Percentiles rank a stretch among this genome's conserved stretches.
Conservation (phyloP, 2,329 filamentous ascomycete species). For the Penicillium hesseltinei region DNA sequence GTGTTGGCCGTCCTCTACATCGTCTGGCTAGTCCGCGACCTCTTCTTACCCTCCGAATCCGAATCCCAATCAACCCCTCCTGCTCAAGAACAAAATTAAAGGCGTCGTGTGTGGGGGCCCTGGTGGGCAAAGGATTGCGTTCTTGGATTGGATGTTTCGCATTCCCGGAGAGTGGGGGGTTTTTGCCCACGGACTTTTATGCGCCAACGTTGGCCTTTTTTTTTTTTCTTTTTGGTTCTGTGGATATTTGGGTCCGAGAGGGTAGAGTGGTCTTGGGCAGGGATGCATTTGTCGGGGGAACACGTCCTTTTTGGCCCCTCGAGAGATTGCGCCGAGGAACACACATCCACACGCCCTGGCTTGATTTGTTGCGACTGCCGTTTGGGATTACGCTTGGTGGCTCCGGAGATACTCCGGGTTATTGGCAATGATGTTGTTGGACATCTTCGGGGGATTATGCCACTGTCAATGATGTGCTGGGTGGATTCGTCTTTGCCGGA, state of each 20-base stretch:
- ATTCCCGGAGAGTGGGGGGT: background rate
- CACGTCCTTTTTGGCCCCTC: background rate
- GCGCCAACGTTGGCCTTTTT: background rate
- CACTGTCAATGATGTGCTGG: background rate
- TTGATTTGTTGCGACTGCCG: background rate
- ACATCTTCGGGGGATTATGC: background rate
- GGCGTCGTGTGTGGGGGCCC: background rate
- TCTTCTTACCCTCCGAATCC: conserved; percentile 33
- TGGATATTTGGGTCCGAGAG: background rate
- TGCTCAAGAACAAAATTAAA: conserved; percentile 5
- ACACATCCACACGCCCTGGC: background rate
- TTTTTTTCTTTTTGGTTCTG: background rate
- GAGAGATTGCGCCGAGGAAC: background rate
- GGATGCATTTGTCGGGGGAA: background rate
- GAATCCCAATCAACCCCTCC: conserved; percentile 18
- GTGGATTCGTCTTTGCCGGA: background rate
- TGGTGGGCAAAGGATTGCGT: background rate
- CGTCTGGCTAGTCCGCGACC: conserved; percentile 41
- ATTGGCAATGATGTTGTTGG: background rate
- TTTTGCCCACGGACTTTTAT: background rate
- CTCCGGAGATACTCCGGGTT: background rate
- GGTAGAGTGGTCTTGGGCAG: background rate
- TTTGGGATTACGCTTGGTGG: background rate
- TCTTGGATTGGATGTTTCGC: background rate
- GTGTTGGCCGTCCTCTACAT: conserved; percentile 42